phyloP scores from a whole-genome alignment of 306 rosid species.

The Elaeagnus macrophylla region DNA sequence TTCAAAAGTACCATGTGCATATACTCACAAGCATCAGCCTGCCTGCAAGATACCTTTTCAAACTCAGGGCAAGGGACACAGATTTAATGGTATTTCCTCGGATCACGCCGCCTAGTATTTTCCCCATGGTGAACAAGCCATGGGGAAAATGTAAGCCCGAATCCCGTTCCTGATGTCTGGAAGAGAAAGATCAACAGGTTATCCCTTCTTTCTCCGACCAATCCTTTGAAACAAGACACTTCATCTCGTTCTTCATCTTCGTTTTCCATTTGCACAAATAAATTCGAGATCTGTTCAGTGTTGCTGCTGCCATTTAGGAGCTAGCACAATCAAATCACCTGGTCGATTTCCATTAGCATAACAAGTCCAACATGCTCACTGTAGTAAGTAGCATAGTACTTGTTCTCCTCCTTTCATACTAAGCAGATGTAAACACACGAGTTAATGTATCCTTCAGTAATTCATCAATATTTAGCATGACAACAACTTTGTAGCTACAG shows the following conservation, averaged over 20 bases:
- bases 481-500: conserved; percentile 85
- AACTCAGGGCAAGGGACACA: conserved; percentile 87
- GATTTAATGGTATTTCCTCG: conserved; percentile 58
- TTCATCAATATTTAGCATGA: conserved; percentile 88
- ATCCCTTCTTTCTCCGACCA: conserved; percentile 51
- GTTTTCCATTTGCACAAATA: conserved; percentile 19
- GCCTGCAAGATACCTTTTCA: conserved; percentile 61
- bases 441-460: conserved; percentile 68
- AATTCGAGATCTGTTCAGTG: conserved; percentile 19
- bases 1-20: conserved; percentile 88
- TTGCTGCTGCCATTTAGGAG: conserved; percentile 32
- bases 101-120: conserved; percentile 87
- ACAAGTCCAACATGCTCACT: conserved; percentile 39
- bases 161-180: conserved; percentile 76
- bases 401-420: conserved; percentile 64
- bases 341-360: conserved; percentile 50
- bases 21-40: conserved; percentile 74
- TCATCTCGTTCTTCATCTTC: conserved; percentile 24
- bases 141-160: too few species aligned
- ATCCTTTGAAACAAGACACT: conserved; percentile 29
- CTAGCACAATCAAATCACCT: conserved; percentile 32
- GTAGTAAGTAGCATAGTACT: conserved; percentile 51
- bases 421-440: conserved; percentile 58
- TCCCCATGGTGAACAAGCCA: too few species aligned
- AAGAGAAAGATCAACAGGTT: conserved; percentile 64